Conservation (phyloP, 345 rosid genomes). For the Arabidopsis arenosa region DNA sequence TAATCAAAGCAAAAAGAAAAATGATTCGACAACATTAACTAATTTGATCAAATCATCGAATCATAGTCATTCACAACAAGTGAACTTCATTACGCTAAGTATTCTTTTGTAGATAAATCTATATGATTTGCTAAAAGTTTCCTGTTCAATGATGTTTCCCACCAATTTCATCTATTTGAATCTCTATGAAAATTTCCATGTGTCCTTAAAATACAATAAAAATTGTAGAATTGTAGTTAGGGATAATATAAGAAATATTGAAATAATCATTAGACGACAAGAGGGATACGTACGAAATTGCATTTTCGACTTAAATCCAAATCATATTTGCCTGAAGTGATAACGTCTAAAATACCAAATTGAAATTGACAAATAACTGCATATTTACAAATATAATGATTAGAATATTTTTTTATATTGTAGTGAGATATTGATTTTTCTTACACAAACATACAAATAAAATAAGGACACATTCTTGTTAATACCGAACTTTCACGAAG, state of each 20-base stretch:
- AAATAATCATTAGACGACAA: not conserved
- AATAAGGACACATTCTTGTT: not conserved
- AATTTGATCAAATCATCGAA: slow-evolving; percentile 26
- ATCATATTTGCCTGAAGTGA: slow-evolving; percentile 25
- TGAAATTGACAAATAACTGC: slow-evolving; percentile 8
- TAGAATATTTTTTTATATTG: not conserved
- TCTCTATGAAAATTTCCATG: not conserved
- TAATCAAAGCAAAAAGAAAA: not conserved
- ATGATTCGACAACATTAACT: slow-evolving; percentile 27
- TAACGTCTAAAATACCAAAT: slow-evolving; percentile 7
- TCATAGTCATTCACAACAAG: slow-evolving; percentile 38
- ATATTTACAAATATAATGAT: not conserved
- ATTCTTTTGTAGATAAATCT: slow-evolving; percentile 32
- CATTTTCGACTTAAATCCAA: slow-evolving; percentile 27
- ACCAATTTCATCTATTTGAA: slow-evolving; percentile 31
- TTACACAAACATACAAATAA: not conserved
- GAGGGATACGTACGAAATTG: slow-evolving; percentile 16
- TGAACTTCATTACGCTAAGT: slow-evolving; percentile 43
- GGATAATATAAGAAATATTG: not conserved
- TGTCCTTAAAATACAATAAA: not conserved
- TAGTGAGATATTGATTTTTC: not conserved
- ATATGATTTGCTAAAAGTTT: slow-evolving; percentile 24
- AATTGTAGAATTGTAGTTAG: not conserved
- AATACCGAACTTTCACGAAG: too few relatives aligned
- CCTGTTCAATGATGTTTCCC: slow-evolving; percentile 37